Conservation (phyloP, 768 basidiomycete species). For the Neoboletus magnificus region DNA sequence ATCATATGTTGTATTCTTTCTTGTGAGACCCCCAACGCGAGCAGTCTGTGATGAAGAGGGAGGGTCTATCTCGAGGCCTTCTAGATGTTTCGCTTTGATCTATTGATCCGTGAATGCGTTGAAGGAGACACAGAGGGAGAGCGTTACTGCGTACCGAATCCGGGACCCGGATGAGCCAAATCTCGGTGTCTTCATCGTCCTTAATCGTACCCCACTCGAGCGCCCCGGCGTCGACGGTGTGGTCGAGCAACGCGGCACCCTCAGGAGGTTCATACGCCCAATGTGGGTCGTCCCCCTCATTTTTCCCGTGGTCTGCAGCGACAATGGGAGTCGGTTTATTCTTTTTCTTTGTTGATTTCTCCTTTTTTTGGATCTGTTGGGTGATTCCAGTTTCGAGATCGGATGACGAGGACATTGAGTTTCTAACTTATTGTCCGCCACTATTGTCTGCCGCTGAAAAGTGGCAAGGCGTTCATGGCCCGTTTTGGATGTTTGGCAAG, state of each 20-base stretch:
- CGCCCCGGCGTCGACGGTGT: conserved; percentile 40
- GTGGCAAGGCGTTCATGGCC: neutral
- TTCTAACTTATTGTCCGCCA: neutral
- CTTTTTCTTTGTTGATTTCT: conserved; percentile 10
- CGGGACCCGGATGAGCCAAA: conserved; percentile 71
- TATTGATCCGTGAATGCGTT: conserved; percentile 23
- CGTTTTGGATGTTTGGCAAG: conserved; percentile 28
- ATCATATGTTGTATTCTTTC: conserved; percentile 57
- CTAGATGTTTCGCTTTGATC: conserved; percentile 66
- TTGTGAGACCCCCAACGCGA: conserved; percentile 47
- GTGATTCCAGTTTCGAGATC: conserved; percentile 12
- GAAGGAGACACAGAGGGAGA: neutral
- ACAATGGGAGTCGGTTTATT: neutral
- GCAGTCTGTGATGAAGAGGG: conserved; percentile 39
- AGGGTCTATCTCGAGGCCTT: conserved; percentile 46
- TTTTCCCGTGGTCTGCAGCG: conserved; percentile 35
- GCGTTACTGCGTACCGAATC: conserved; percentile 49
- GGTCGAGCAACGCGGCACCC: conserved; percentile 48
- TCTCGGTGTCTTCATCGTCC: conserved; percentile 53
- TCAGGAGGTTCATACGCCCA: conserved; percentile 62
- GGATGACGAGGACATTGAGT: conserved; percentile 24
- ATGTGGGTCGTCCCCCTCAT: conserved; percentile 51
- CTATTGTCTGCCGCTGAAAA: neutral
- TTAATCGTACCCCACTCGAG: conserved; percentile 71
- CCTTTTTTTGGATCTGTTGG: conserved; percentile 10